Conservation (phyloP, 1,139 yeast genomes). For the Protomyces inundatus region DNA sequence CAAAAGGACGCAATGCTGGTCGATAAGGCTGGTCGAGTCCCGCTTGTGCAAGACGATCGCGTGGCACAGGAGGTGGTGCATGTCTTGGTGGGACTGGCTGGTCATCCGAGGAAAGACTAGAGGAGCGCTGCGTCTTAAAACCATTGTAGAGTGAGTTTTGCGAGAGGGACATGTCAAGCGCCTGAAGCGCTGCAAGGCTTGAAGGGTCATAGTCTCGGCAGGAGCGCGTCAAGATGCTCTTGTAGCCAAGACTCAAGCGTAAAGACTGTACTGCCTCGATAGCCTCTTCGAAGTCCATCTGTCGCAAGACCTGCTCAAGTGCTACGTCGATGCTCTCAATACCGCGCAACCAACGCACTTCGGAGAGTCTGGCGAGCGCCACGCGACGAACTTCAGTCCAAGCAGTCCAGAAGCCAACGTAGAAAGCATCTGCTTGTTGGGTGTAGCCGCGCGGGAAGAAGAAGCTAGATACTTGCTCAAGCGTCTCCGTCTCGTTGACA, state of each 20-base stretch:
- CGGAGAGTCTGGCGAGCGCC: not conserved
- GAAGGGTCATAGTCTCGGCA: not conserved
- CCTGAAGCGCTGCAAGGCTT: not conserved
- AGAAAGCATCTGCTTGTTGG: constrained; percentile 3
- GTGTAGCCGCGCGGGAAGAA: constrained; percentile 3
- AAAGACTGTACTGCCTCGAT: not conserved
- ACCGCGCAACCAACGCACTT: constrained; percentile 9
- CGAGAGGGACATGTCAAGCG: not conserved
- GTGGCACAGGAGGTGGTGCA: no score
- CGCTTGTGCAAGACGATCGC: not conserved
- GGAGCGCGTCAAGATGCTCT: not conserved
- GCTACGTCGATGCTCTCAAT: constrained; percentile 6
- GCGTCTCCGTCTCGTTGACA: not conserved
- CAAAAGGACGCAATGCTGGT: not conserved
- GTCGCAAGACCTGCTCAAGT: not conserved
- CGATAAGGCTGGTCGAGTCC: not conserved
- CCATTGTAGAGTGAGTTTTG: not conserved
- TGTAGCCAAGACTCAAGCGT: not conserved
- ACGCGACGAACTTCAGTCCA: constrained; percentile 13
- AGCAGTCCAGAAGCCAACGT: constrained; percentile 18
- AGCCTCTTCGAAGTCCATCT: not conserved
- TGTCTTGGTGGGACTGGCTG: not conserved
- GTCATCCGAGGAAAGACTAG: not conserved
- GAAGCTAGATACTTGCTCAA: constrained; percentile 5
- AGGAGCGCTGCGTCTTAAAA: not conserved